Base-by-base conservation (phyloP, 805 yeast species). In the Candida golubevii region DNA sequence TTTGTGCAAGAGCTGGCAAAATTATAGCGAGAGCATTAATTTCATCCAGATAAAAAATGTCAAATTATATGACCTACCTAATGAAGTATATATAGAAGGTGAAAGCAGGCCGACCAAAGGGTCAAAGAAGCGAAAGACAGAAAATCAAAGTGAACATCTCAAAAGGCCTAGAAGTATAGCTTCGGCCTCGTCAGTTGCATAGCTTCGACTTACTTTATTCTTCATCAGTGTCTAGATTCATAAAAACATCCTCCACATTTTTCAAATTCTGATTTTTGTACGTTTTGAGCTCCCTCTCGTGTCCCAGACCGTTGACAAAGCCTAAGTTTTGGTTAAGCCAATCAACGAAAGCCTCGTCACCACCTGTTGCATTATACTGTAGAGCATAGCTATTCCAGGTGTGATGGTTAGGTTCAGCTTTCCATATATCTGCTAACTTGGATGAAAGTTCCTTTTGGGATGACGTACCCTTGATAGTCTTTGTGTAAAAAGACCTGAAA, bases 1-100 rank as follows among this genome's bases (percentile, higher is more conserved):
- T 35, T 66, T 88, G 7, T 88, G 97, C 64, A 82, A 87, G 51
- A 75, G 79, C 30, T 87, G 91, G 80, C 72, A 73, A 15, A 72
- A 74, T 33, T 93, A 79, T 56, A 78, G 84, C 52, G 83, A 79
- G 42, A 77, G 79, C 36, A 63, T 74, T 8, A 74, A 81, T 56
- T 70, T 80, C 23, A 71, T 91, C 48, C 41, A 38, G 31, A 40
- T 40, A 55, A 83, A 81, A 58, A 86, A 80, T 56, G 88, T 85
- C 39, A 85, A 87, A 56, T 63, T 84, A 35, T 77, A 83, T 66
- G 95, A 89, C 54, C 69, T 93, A 30, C 97, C 97, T 6, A 79
- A 80, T 55, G 88, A 83, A 55, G 96, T 90, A 6, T 91, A 84
- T 55, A 55, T 49, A 11, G 89, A 83, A 50, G 90, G 79, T n/a